Evolutionary conservation across 1,139 yeast genomes (phyloP).

Genomic region (Tardiomyces depauwii): DNA sequence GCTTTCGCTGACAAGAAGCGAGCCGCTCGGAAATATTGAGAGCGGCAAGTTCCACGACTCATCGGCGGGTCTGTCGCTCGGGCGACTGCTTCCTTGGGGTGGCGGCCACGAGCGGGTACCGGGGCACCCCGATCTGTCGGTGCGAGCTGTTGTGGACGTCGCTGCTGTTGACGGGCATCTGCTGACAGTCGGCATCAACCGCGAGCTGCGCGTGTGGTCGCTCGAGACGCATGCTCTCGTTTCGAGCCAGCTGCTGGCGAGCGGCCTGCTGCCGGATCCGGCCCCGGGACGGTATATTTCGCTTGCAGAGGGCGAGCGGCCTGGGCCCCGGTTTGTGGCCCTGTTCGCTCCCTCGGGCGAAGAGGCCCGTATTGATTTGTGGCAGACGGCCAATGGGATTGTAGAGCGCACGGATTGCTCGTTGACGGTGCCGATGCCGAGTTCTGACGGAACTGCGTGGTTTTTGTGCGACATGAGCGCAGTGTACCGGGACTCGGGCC

Average conservation of each 20-base stretch:
- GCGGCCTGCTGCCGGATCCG: not conserved
- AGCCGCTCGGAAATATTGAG: constrained; percentile 14
- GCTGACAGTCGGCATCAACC: constrained; percentile 19
- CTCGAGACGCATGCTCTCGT: constrained; percentile 7
- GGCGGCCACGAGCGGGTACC: constrained; percentile 19
- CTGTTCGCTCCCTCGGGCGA: not conserved
- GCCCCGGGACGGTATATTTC: not conserved
- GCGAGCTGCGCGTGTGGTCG: constrained; percentile 21
- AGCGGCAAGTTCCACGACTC: constrained; percentile 15
- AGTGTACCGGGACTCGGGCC: not conserved
- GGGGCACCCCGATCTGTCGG: constrained; percentile 20
- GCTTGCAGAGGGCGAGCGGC: not conserved
- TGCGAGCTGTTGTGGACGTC: constrained; percentile 17
- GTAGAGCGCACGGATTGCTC: not conserved
- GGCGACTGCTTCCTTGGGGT: constrained; percentile 14
- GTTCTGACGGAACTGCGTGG: not conserved
- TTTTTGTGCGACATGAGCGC: not conserved
- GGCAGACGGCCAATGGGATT: not conserved
- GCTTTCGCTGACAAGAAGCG: constrained; percentile 42
- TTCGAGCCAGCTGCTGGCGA: not conserved
- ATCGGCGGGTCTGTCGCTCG: constrained; percentile 9
- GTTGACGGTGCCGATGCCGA: not conserved
- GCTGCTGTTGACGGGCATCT: constrained; percentile 9
- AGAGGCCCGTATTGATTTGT: not conserved
- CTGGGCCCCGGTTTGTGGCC: not conserved